Base-by-base conservation (phyloP, 139 green algal species). In the Picochlorum sp. region DNA sequence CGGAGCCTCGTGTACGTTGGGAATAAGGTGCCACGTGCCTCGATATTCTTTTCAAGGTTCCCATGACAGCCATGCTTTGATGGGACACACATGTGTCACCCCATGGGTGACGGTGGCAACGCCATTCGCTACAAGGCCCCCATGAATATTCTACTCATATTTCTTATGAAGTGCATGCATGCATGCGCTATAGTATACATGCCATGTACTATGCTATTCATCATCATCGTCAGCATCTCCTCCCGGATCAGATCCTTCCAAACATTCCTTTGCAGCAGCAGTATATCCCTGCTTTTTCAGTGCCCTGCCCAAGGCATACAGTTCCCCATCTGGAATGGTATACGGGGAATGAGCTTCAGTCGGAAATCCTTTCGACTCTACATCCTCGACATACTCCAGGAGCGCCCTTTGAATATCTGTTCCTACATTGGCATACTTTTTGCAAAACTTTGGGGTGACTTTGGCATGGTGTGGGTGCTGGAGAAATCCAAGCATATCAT, bases 371-470 rank as follows among this genome's bases (percentile, higher is more conserved):
- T 80, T 13, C 2, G 60, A 64, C 9, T 66, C 61, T 26, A 98
- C 92, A 18, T 98, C 92, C 0, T 78, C 64, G 1, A 79, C 56
- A 79, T 94, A 98, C 21, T 77, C 49, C 14, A 61, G 28, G 6
- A 98, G 75, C 2, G 90, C 68, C 34, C 62, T 54, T 24, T 84
- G 73, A 24, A 96, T 96, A 28, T 78, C 70, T 1, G 68, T 63
- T 4, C 92, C 92, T n/a, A 96, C 85, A 0, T 81, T 37, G 1
- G 79, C 84, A 55, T 94, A 98, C 71, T 91, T 83, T 82, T 99
- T 99, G 87, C 92, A 98, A 70, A 99, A 98, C 75, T 97, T 97
- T 56, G 94, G 94, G 3, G 92, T 95, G 32, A 98, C 90, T 76
- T 97, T 96, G 59, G 84, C 88, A 57, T 98, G 88, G 76, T 99